Percentiles rank a stretch among this genome's conserved stretches.
phyloP scores from a whole-genome alignment of 192 early-diverging fungal genomes.

The Chytriomyces sp. region DNA sequence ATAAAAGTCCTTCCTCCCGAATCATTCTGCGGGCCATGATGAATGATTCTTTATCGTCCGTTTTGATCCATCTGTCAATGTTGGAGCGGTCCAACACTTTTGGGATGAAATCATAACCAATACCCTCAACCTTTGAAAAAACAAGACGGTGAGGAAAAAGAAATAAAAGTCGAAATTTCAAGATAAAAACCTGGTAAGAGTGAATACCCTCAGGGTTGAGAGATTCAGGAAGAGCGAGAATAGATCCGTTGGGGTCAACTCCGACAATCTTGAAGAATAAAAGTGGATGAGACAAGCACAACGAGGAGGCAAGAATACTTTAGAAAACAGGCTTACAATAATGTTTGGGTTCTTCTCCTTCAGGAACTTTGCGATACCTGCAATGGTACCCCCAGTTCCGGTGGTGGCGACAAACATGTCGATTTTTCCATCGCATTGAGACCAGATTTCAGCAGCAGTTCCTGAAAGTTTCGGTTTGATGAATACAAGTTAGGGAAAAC shows the following conservation, averaged over 20 bases:
- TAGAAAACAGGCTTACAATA: constrained; percentile 54
- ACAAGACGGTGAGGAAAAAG: background rate
- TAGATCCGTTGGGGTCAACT: constrained; percentile 93
- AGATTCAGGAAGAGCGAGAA: constrained; percentile 85
- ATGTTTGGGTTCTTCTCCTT: constrained; percentile 91
- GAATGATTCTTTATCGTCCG: constrained; percentile 94
- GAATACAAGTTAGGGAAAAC: background rate
- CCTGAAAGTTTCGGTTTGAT: constrained; percentile 30
- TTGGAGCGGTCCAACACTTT: constrained; percentile 82
- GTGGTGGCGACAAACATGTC: constrained; percentile 96
- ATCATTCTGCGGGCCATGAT: constrained; percentile 94
- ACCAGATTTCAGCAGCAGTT: constrained; percentile 62
- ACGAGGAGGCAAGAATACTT: background rate
- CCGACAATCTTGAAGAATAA: constrained; percentile 73
- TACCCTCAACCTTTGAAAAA: constrained; percentile 82
- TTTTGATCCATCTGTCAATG: constrained; percentile 96
- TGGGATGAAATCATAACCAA: constrained; percentile 99
- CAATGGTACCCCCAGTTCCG: constrained; percentile 97
- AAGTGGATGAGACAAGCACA: background rate
- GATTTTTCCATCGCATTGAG: constrained; percentile 81
- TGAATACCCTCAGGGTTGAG: constrained; percentile 73
- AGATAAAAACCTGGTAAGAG: constrained; percentile 64
- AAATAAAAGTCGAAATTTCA: background rate
- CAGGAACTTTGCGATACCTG: constrained; percentile 90
- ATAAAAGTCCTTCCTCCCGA: constrained; percentile 94